Evolutionary conservation across 1,284 basidiomycete genomes (phyloP), one percentile per base, ranked within the genome.

Genomic region (Ustilago curta): DNA sequence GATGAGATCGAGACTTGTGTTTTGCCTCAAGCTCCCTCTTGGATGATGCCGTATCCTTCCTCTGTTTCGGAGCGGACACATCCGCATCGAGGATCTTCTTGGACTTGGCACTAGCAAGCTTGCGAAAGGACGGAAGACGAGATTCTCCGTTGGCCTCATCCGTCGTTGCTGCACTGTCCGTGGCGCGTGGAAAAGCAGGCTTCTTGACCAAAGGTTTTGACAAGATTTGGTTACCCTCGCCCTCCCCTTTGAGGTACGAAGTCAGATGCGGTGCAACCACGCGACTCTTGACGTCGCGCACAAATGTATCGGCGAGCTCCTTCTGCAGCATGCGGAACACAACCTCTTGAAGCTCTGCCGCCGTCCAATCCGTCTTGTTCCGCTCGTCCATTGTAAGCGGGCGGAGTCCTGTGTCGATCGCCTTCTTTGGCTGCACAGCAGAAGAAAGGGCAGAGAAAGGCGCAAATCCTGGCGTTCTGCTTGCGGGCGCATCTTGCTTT

Each of bases 281-380:
- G 8, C 90, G 88, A 44, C 91, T 90, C 77, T 88, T 87, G 32
- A 94, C 87, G 77, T 94, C 93, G 83, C 89, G 90, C 83, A 90
- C 87, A 55, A 94, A 87, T 53, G 89, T 76, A 3, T 81, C 85
- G 65, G 86, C 86, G 45, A 95, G 86, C 80, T 94, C 92, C 40
- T 86, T 86, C 48, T 90, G 69, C 52, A 94, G 89, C 51, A 90
- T 85, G 68, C 88, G 87, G 72, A 88, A 87, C 3, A 91, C 91
- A 42, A 88, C 87, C 8, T 88, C 88, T 16, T 91, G 85, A 35
- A 92, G 86, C 78, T 91, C 91, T 3, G 86, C 86, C 4, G 89
- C 88, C 11, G 86, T 88, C 89, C 89, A 91, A 11, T 85, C 84
- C 31, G 87, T 87, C 79, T 88, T 88, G 19, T 61, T 53, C 51